Evolutionary conservation across 139 green algal species (phyloP), one percentile per base, ranked within the genome.

Genomic region (Chlorella sp.): DNA sequence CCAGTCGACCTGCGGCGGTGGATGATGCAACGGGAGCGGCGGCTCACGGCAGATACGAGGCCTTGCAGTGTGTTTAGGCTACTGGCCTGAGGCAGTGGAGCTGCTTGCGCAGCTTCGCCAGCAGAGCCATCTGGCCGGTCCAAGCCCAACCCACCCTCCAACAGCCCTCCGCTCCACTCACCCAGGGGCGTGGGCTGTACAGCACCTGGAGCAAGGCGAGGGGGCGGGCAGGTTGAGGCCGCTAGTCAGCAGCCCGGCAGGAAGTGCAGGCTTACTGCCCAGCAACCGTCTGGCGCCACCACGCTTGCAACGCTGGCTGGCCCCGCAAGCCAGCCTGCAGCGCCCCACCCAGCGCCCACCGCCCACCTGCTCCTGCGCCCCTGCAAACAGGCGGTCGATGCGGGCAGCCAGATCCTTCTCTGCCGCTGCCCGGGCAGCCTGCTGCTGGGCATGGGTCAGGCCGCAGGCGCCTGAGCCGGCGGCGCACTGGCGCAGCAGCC

Each of bases 401-500:
- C 1, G 19, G 1, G 82, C 58, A 1, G 36, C n/a, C 43, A 86
- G 82, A 43, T 0, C 17, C 20, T 19, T 32, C n/a, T 80, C 38
- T 4, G 74, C 54, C 32, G n/a, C 70, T 0, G 73, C 82, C 17
- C 82, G 72, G 24, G 51, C 43, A 8, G 40, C 58, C 41, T 67
- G 58, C 34, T 60, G 60, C 73, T 76, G 58, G 58, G 58, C 65
- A 34, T 72, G 65, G 3, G 67, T 70, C 9, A 58, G 46, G 0
- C 24, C 79, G 0, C 4, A 9, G 19, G 22, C 32, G 46, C 34
- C 43, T 5, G 1, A 22, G 68, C 46, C 70, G 20, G 68, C 38
- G 51, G 65, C 65, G 70, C 81, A 85, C 32, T 41, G 43, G 38
- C 82, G 82, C 73, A 86, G 41, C 32, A 86, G 56, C 62, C 60